These are phyloP conservation scores for Hygrophoropsis aurantiaca DNA, from an alignment of 768 basidiomycete species.

Conservation along the genomic window DNA sequence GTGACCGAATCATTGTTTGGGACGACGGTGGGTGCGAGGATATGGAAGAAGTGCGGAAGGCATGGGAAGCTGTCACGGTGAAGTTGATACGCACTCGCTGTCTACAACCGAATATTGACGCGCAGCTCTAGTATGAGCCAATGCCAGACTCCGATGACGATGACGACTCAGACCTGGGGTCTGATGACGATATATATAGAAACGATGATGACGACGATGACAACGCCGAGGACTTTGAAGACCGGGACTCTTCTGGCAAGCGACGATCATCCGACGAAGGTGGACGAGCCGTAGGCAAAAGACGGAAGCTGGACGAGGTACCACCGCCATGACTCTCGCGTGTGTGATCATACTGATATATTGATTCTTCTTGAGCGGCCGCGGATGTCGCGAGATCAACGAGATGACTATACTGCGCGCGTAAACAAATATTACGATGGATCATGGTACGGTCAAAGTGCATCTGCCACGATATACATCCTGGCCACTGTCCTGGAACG, in stretches of 20 bases:
- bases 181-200: conserved; percentile 46
- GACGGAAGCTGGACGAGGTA: conserved; percentile 54
- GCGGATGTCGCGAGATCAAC: conserved; percentile 70
- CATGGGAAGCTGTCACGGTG: conserved; percentile 86
- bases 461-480: conserved; percentile 84
- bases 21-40: conserved; percentile 81
- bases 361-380: conserved; percentile 37
- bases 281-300: conserved; percentile 48
- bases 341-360: not conserved
- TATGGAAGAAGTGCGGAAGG: conserved; percentile 68
- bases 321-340: conserved; percentile 22
- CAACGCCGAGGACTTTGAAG: conserved; percentile 41
- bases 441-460: conserved; percentile 87
- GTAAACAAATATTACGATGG: conserved; percentile 88
- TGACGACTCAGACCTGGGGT: conserved; percentile 40
- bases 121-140: conserved; percentile 65
- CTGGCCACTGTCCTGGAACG: conserved; percentile 90
- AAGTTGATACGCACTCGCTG: conserved; percentile 18
- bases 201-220: conserved; percentile 40
- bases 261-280: conserved; percentile 45
- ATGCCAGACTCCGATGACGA: conserved; percentile 67
- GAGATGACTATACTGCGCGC: conserved; percentile 57
- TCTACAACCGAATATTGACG: conserved; percentile 6
- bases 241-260: conserved; percentile 42
- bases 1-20: conserved; percentile 84